phyloP scores from a whole-genome alignment of 768 basidiomycete genomes.

The Lanmaoa pseudosensibilis region DNA sequence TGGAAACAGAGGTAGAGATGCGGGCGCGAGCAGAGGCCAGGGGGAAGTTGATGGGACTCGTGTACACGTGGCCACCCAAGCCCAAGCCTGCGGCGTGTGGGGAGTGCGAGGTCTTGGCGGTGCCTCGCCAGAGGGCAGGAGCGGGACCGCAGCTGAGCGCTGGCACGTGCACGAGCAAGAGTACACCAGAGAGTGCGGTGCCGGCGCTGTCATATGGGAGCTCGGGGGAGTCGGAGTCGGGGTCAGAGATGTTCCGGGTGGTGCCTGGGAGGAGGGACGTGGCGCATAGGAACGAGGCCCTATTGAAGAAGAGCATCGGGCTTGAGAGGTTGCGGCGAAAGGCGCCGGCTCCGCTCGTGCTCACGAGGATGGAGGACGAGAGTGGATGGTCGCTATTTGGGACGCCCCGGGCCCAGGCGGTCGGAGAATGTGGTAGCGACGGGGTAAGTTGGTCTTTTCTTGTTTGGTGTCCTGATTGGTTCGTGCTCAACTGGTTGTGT shows the following conservation, averaged over 20 bases:
- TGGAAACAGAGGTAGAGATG: neutral
- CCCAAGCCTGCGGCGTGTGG: neutral
- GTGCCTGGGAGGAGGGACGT: neutral
- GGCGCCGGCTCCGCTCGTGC: neutral
- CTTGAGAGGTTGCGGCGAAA: constrained; percentile 8
- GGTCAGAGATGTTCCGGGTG: constrained; percentile 2
- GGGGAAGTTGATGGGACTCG: constrained; percentile 3
- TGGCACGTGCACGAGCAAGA: neutral
- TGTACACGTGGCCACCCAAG: constrained; percentile 28
- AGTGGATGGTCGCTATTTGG: neutral
- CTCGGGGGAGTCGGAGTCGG: constrained; percentile 14
- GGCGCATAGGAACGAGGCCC: neutral
- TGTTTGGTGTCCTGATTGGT: neutral
- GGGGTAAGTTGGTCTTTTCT: constrained; percentile 6
- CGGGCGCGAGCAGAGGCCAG: neutral
- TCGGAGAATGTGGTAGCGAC: neutral
- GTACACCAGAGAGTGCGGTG: neutral
- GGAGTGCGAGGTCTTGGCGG: constrained; percentile 2
- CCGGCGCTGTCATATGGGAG: constrained; percentile 12
- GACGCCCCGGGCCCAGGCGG: neutral
- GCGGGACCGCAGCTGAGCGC: neutral
- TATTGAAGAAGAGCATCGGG: constrained; percentile 5
- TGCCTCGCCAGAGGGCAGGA: neutral
- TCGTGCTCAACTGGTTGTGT: neutral
- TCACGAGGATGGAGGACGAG: neutral